Evolutionary conservation across 2,329 filamentous ascomycete genomes (phyloP), one percentile per base, ranked within the genome.

Genomic region (Colletotrichum zoysiae): DNA sequence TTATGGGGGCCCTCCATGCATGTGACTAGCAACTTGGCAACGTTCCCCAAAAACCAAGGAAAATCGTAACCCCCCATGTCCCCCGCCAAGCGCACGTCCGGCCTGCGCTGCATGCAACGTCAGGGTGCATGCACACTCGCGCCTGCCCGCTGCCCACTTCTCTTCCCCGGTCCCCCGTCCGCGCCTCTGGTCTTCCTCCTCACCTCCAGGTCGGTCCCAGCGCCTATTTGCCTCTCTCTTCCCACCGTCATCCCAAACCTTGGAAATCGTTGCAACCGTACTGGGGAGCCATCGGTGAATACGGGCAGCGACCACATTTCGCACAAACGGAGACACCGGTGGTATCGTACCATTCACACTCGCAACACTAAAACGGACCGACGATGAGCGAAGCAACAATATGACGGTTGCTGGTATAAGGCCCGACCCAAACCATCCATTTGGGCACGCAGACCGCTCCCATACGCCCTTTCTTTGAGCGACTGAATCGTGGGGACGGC

Each of bases 21-120:
- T 70, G 65, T 60, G 65, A 72, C 59, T 65, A 65, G 60, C 55
- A 72, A 69, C 65, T 72, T 70, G 70, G 70, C 70, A 50, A 69
- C 65, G 38, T 56, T 56, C 69, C 56, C 69, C 69, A 69, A 72
- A 70, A 70, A 72, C 70, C 70, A 69, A 69, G 65, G 65, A 72
- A 71, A 69, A 48, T 60, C 59, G 65, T 65, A 58, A 58, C 26
- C 42, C 35, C 55, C 63, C 63, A 71, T 65, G 67, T 58, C 58
- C 69, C 65, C 65, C 65, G 55, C 70, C 55, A 70, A 65, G 55
- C 44, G 70, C 70, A 69, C 70, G 70, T 65, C 60, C 60, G 33
- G 46, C 23, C 65, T 65, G 66, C 30, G 30, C 30, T 30, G 30
- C 30, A 30, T 30, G 30, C 70, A 72, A 72, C 70, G 70, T 72